phyloP scores from a whole-genome alignment of 805 yeast species.

The Wickerhamiella hasegawae region DNA sequence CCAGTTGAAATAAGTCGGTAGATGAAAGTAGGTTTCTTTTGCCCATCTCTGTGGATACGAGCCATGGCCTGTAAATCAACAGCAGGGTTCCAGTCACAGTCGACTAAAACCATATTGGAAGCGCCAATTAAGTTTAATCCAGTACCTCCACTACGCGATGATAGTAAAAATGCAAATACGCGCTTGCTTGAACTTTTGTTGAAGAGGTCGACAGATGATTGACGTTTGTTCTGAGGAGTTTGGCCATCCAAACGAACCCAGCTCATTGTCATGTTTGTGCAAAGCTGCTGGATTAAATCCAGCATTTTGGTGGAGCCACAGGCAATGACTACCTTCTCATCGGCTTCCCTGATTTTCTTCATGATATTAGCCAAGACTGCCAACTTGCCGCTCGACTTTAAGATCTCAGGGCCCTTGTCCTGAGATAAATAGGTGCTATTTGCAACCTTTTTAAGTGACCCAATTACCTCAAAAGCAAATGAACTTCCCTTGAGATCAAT shows the following conservation, averaged over 20 bases:
- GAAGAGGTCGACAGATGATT: slow-evolving; percentile 49
- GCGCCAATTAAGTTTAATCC: slow-evolving; percentile 88
- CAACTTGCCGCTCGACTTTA: slow-evolving; percentile 43
- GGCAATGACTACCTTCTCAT: slow-evolving; percentile 71
- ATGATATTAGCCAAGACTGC: slow-evolving; percentile 39
- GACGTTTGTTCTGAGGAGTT: slow-evolving; percentile 53
- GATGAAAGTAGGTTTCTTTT: slow-evolving; percentile 55
- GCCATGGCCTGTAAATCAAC: slow-evolving; percentile 92
- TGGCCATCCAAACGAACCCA: slow-evolving; percentile 70
- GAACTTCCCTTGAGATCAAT: slow-evolving; percentile 11
- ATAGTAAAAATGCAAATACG: slow-evolving; percentile 53
- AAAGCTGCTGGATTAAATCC: slow-evolving; percentile 49
- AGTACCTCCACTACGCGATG: slow-evolving; percentile 87
- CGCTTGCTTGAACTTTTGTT: slow-evolving; percentile 30
- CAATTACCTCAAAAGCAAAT: slow-evolving; percentile 39
- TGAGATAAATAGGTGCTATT: slow-evolving; percentile 41
- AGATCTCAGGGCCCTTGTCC: background rate
- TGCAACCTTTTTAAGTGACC: slow-evolving; percentile 62
- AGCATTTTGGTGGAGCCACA: slow-evolving; percentile 81
- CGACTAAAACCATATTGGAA: slow-evolving; percentile 66
- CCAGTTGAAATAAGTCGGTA: slow-evolving; percentile 81
- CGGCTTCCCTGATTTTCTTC: slow-evolving; percentile 27
- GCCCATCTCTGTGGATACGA: slow-evolving; percentile 89
- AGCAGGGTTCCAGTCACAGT: slow-evolving; percentile 96
- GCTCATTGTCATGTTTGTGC: slow-evolving; percentile 33